Evolutionary conservation across 2,329 filamentous ascomycete genomes (phyloP).

Genomic region (Claviceps pazoutovae): DNA sequence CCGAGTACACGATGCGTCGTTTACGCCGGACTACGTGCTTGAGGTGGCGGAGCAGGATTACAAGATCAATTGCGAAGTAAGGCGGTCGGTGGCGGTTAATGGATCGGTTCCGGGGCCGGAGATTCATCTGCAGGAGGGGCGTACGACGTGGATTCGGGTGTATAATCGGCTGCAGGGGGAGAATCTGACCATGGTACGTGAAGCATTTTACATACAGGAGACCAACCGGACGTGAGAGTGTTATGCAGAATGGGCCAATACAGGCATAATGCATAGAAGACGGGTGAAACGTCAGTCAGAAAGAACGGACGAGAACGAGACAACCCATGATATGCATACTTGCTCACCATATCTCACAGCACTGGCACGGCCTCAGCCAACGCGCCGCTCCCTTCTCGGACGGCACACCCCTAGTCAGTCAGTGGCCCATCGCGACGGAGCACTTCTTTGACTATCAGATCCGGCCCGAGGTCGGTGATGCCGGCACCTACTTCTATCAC

Average conservation of each 20-base stretch:
- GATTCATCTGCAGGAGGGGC: constrained; percentile 30
- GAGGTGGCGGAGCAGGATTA: constrained; percentile 27
- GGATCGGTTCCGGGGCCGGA: constrained; percentile 37
- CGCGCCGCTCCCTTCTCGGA: constrained; percentile 47
- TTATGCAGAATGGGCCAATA: not conserved
- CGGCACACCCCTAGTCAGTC: constrained; percentile 43
- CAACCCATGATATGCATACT: not conserved
- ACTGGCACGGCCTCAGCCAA: constrained; percentile 54
- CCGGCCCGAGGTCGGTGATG: constrained; percentile 33
- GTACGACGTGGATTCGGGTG: constrained; percentile 40
- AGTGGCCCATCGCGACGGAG: constrained; percentile 50
- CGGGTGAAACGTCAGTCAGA: not conserved
- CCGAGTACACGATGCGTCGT: constrained; percentile 14
- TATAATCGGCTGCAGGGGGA: constrained; percentile 40
- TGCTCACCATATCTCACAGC: constrained; percentile 23
- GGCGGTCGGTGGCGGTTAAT: constrained; percentile 28
- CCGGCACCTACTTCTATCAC: constrained; percentile 56
- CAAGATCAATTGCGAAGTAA: constrained; percentile 9
- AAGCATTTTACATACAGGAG: too few relatives aligned
- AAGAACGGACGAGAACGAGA: not conserved
- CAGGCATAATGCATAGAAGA: not conserved
- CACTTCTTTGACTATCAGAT: constrained; percentile 58
- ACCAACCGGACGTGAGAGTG: too few relatives aligned
- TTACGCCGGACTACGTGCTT: constrained; percentile 32
- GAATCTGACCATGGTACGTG: constrained; percentile 42